These are phyloP conservation scores for Erigeron canadensis DNA, from an alignment of 129 eudicot genomes.

Conservation along the genomic window DNA sequence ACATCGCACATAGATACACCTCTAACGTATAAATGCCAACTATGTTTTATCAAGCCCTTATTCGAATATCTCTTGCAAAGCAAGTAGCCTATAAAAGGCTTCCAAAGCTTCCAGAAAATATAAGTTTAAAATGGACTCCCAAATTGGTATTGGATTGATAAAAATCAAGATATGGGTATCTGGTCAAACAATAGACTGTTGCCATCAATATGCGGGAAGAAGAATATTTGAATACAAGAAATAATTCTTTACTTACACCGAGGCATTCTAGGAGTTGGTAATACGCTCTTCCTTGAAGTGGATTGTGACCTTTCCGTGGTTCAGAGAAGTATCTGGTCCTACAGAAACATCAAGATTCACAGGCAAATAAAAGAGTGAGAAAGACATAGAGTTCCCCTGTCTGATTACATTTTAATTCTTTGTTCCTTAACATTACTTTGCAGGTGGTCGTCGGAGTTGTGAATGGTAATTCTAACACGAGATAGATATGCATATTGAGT, in stretches of 20 bases:
- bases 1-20: not conserved
- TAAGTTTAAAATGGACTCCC: not conserved
- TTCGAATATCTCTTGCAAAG: not conserved
- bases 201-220: not conserved
- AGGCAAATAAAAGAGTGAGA: not conserved
- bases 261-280: constrained; percentile 98
- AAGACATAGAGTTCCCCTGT: not conserved
- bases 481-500: not conserved
- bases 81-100: not conserved
- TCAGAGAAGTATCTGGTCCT: constrained; percentile 97
- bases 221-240: constrained; percentile 4
- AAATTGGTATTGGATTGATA: not conserved
- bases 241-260: constrained; percentile 50
- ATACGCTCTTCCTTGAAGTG: constrained; percentile 98
- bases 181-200: not conserved
- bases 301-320: constrained; percentile 96
- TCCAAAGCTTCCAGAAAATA: not conserved
- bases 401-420: not conserved
- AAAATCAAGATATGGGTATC: not conserved
- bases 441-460: not conserved
- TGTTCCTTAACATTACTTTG: not conserved
- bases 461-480: not conserved
- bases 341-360: not conserved
- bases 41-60: not conserved
- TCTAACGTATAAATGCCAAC: not conserved